A percentile compares a stretch with the other conserved stretches of the same genome.
Evolutionary conservation across 2,329 filamentous ascomycete species (phyloP).

Genomic region (Verticillium klebahnii): DNA sequence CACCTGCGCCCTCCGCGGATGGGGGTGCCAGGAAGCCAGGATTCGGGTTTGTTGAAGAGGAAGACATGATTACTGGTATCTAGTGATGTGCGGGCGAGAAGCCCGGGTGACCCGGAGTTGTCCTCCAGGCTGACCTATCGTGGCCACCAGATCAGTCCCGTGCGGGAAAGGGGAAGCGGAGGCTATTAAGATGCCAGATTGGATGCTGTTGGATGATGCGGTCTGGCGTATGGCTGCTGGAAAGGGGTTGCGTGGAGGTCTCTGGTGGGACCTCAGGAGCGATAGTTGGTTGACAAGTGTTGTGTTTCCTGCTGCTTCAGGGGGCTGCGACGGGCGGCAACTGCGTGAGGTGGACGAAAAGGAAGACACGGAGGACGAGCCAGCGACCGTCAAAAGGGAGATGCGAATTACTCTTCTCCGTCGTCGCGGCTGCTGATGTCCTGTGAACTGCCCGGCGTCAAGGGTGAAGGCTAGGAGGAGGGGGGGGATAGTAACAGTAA

Average conservation of each 20-base stretch:
- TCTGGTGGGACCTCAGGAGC: neutral
- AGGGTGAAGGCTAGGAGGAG: neutral
- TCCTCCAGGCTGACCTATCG: conserved; percentile 34
- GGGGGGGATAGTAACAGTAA: neutral
- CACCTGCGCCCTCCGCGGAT: conserved; percentile 18
- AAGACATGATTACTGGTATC: conserved; percentile 16
- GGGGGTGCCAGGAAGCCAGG: conserved; percentile 6
- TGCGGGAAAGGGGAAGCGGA: neutral
- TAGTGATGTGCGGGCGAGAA: conserved; percentile 16
- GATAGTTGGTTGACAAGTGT: neutral
- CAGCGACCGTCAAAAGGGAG: neutral
- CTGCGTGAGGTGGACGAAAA: neutral
- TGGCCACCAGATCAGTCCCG: conserved; percentile 14
- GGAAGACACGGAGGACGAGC: neutral
- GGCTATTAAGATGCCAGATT: neutral
- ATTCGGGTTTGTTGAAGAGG: neutral
- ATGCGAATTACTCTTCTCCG: neutral
- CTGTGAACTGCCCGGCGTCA: neutral
- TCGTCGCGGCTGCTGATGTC: neutral
- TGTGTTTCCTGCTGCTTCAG: neutral
- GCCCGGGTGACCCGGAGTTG: conserved; percentile 33
- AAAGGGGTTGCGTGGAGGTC: neutral
- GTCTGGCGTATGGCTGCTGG: neutral
- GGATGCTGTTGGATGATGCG: neutral
- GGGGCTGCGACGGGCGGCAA: neutral